phyloP scores from a whole-genome alignment of 1,284 basidiomycete species.

The Fomes fomentarius region DNA sequence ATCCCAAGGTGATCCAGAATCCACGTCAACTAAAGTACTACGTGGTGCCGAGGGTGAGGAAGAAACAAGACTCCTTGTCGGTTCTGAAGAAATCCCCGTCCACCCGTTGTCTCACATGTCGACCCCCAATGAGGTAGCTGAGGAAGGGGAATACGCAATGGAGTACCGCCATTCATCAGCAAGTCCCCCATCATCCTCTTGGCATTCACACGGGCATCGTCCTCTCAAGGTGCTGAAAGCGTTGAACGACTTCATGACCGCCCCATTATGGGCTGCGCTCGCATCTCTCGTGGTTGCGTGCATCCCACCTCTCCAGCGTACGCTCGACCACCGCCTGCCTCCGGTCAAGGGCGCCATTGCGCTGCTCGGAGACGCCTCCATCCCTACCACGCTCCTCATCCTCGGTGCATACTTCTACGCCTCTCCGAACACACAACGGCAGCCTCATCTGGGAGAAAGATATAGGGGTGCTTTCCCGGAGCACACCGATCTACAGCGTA shows the following conservation, averaged over 20 bases:
- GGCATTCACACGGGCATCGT: slow-evolving; percentile 36
- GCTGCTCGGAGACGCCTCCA: slow-evolving; percentile 78
- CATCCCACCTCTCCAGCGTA: slow-evolving; percentile 73
- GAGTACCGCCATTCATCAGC: slow-evolving; percentile 38
- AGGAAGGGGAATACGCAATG: slow-evolving; percentile 34
- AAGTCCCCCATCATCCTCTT: slow-evolving; percentile 34
- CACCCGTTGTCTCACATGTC: slow-evolving; percentile 2
- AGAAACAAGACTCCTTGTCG: slow-evolving; percentile 30
- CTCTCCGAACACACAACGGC: slow-evolving; percentile 31
- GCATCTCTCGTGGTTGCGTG: slow-evolving; percentile 83
- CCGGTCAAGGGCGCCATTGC: slow-evolving; percentile 77
- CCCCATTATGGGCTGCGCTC: slow-evolving; percentile 82
- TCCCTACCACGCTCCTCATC: slow-evolving; percentile 90
- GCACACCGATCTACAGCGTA: slow-evolving; percentile 18
- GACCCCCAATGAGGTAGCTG: slow-evolving; percentile 34
- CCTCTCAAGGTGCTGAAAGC: slow-evolving; percentile 39
- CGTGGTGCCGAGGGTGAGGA: slow-evolving; percentile 17
- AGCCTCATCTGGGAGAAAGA: slow-evolving; percentile 11
- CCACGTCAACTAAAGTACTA: slow-evolving; percentile 10
- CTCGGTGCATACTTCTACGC: slow-evolving; percentile 91
- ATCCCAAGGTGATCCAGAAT: slow-evolving; percentile 66
- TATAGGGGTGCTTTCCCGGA: slow-evolving; percentile 18
- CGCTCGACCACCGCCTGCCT: slow-evolving; percentile 61
- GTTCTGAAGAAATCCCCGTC: slow-evolving; percentile 26
- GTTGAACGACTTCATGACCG: slow-evolving; percentile 85